Conservation (phyloP, 1,284 basidiomycete genomes). For the Tranzscheliella williamsii region DNA sequence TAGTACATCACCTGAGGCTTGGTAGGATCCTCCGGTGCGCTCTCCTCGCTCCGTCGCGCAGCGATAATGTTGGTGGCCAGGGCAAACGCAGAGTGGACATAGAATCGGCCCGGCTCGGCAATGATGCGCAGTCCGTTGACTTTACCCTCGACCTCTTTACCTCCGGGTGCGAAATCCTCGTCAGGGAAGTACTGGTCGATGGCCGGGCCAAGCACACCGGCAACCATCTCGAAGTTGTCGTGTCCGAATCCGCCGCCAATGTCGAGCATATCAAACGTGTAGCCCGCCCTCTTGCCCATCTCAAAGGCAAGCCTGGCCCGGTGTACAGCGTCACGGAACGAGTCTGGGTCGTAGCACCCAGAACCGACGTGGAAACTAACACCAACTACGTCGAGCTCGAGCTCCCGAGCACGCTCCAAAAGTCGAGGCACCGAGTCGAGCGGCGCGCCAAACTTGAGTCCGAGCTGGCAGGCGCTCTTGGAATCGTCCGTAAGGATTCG, state of each 20-base stretch:
- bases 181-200: slow-evolving; percentile 85
- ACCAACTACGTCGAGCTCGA: slow-evolving; percentile 84
- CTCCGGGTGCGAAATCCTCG: slow-evolving; percentile 56
- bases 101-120: slow-evolving; percentile 94
- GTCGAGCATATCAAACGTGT: slow-evolving; percentile 81
- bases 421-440: slow-evolving; percentile 79
- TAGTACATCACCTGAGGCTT: slow-evolving; percentile 60
- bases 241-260: slow-evolving; percentile 96
- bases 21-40: slow-evolving; percentile 2
- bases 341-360: slow-evolving; percentile 88
- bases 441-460: slow-evolving; percentile 95
- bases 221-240: slow-evolving; percentile 80
- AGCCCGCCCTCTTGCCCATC: slow-evolving; percentile 81
- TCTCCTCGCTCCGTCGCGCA: slow-evolving; percentile 62
- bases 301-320: slow-evolving; percentile 84
- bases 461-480: slow-evolving; percentile 88
- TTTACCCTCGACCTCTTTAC: slow-evolving; percentile 45
- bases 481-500: slow-evolving; percentile 97
- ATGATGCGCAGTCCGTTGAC: slow-evolving; percentile 78
- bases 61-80: slow-evolving; percentile 94
- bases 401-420: slow-evolving; percentile 76
- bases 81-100: slow-evolving; percentile 88
- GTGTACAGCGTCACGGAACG: slow-evolving; percentile 85
- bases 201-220: slow-evolving; percentile 72
- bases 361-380: slow-evolving; percentile 98